phyloP scores from a whole-genome alignment of 352 stramenopile genomes.

The Globisporangium nunn region DNA sequence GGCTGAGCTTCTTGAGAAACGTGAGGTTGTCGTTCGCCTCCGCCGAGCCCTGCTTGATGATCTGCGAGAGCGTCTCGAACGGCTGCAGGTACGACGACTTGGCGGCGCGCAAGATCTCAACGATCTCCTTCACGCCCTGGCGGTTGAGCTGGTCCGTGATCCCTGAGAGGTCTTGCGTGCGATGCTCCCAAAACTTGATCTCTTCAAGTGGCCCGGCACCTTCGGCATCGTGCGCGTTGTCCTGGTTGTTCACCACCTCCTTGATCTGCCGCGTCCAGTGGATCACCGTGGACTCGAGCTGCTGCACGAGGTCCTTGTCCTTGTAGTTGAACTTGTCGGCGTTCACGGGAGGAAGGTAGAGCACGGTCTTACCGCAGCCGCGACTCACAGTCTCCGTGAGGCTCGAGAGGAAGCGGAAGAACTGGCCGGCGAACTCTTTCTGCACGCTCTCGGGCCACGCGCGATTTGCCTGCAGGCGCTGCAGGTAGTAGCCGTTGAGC shows the following conservation, averaged over 20 bases:
- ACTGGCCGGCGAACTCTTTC: slow-evolving; percentile 92
- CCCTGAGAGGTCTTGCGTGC: slow-evolving; percentile 88
- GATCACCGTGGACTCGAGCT: slow-evolving; percentile 95
- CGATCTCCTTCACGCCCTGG: slow-evolving; percentile 87
- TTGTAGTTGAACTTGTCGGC: slow-evolving; percentile 82
- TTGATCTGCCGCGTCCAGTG: slow-evolving; percentile 97
- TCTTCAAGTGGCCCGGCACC: slow-evolving; percentile 90
- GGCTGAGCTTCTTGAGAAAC: slow-evolving; percentile 90
- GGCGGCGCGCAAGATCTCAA: slow-evolving; percentile 76
- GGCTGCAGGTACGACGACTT: slow-evolving; percentile 92
- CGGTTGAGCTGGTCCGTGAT: slow-evolving; percentile 92
- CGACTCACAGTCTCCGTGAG: slow-evolving; percentile 91
- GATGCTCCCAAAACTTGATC: slow-evolving; percentile 94
- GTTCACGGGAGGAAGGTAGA: slow-evolving; percentile 88
- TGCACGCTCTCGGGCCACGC: slow-evolving; percentile 91
- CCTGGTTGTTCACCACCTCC: slow-evolving; percentile 94
- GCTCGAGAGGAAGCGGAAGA: slow-evolving; percentile 93
- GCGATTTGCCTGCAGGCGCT: slow-evolving; percentile 71
- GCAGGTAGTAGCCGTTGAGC: slow-evolving; percentile 81
- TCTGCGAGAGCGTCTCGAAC: slow-evolving; percentile 89
- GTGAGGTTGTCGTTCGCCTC: slow-evolving; percentile 93
- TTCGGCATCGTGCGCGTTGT: slow-evolving; percentile 89
- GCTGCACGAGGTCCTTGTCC: slow-evolving; percentile 93
- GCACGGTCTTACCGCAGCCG: slow-evolving; percentile 88
- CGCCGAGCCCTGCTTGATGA: slow-evolving; percentile 88